Evolutionary conservation across 139 green algal species (phyloP).

Genomic region (Closterium sp.): DNA sequence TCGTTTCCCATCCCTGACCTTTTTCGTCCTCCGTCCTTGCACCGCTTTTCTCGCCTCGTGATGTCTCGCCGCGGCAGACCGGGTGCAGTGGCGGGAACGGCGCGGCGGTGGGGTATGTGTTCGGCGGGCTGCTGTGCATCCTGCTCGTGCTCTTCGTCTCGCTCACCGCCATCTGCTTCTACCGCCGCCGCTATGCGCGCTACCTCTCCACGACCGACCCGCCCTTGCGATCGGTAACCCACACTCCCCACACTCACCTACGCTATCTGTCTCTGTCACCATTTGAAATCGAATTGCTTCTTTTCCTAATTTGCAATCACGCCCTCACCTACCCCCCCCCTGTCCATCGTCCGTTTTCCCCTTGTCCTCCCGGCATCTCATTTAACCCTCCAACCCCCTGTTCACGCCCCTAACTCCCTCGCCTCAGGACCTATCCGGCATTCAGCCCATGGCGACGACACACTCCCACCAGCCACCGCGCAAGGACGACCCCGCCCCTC

Average conservation of each 20-base stretch:
- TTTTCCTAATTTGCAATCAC: background rate
- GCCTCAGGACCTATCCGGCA: background rate
- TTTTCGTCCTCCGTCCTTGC: background rate
- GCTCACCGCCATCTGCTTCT: background rate
- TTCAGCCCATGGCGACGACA: background rate
- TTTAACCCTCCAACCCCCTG: background rate
- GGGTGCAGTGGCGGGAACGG: background rate
- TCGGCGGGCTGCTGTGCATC: background rate
- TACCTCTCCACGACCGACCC: background rate
- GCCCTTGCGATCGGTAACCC: background rate
- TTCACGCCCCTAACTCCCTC: background rate
- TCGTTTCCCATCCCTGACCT: background rate
- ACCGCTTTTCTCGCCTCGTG: background rate
- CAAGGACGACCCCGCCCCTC: background rate
- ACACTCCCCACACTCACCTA: too few species aligned
- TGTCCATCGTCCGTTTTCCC: background rate
- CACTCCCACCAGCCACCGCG: background rate
- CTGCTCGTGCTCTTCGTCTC: background rate
- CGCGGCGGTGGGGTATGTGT: background rate
- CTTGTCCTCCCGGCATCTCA: too few species aligned
- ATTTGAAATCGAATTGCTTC: background rate
- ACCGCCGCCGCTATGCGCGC: background rate
- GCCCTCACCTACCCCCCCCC: background rate
- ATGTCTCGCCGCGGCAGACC: background rate
- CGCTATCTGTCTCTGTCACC: too few species aligned